These are phyloP conservation scores for Solanum paucissectum DNA, from an alignment of 257 asterid species.

Conservation along the genomic window DNA sequence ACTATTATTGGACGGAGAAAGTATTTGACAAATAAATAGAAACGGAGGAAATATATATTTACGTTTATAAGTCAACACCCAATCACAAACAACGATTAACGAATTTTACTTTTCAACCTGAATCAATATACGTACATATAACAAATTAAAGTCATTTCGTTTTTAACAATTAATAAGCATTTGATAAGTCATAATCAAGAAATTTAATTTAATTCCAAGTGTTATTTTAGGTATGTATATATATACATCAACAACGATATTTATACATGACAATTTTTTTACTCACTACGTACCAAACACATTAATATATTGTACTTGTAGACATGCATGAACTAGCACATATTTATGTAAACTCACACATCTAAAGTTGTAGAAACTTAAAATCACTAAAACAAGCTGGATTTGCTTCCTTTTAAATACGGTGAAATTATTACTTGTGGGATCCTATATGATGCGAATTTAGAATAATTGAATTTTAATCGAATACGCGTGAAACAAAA, in stretches of 20 bases:
- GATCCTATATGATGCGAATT: too few relatives aligned
- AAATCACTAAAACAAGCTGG: not conserved
- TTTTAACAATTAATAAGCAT: not conserved
- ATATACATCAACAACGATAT: not conserved
- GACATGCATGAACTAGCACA: not conserved
- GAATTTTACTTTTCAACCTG: not conserved
- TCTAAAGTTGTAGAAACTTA: not conserved
- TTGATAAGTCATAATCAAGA: not conserved
- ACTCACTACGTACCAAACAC: not conserved
- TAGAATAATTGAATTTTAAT: too few relatives aligned
- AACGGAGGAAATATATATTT: accelerated
- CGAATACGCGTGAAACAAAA: too few relatives aligned
- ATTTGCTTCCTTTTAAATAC: too few relatives aligned
- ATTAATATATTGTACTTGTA: not conserved
- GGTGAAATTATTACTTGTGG: too few relatives aligned
- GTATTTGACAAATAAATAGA: too few relatives aligned
- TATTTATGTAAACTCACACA: not conserved
- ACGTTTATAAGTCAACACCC: not conserved
- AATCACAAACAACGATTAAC: too few relatives aligned
- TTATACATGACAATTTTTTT: not conserved
- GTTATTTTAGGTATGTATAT: not conserved
- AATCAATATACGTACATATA: not conserved
- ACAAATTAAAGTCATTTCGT: not conserved
- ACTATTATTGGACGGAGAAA: too few relatives aligned
- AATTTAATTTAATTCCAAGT: too few relatives aligned